A percentile compares a stretch with the other conserved stretches of the same genome.
Conservation (phyloP, 805 yeast species). For the Candida berthetii region DNA sequence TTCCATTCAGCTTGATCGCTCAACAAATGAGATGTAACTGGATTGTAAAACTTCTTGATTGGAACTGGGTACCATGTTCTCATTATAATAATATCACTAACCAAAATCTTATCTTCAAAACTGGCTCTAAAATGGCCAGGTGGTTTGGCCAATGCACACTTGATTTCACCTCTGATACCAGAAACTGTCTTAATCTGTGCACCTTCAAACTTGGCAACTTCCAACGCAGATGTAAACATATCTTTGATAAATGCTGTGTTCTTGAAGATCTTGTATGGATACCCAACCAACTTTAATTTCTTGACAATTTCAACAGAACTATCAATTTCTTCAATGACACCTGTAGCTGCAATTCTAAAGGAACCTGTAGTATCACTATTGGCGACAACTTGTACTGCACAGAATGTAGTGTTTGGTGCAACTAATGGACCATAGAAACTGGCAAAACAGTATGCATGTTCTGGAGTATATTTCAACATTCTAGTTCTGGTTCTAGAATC, state of each 20-base stretch:
- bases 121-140: constrained; percentile 96
- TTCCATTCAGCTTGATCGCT: constrained; percentile 81
- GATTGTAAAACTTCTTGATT: constrained; percentile 88
- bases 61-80: constrained; percentile 97
- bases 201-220: constrained; percentile 97
- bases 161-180: constrained; percentile 96
- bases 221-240: constrained; percentile 89
- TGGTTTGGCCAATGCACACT: constrained; percentile 87
- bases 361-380: constrained; percentile 80
- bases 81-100: constrained; percentile 85
- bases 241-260: constrained; percentile 97
- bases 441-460: constrained; percentile 93
- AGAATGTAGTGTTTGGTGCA: constrained; percentile 95
- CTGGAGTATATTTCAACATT: constrained; percentile 97
- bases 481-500: constrained; percentile 97
- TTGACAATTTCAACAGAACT: constrained; percentile 87
- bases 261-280: constrained; percentile 88
- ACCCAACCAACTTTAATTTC: constrained; percentile 90
- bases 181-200: constrained; percentile 95
- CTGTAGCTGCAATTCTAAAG: constrained; percentile 95
- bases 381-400: constrained; percentile 88
- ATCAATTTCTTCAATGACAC: constrained; percentile 91
- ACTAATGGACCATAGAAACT: constrained; percentile 96
- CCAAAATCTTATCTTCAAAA: constrained; percentile 88
- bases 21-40: constrained; percentile 85